phyloP scores from a whole-genome alignment of 331 rosid genomes.

The Quercus phellos region DNA sequence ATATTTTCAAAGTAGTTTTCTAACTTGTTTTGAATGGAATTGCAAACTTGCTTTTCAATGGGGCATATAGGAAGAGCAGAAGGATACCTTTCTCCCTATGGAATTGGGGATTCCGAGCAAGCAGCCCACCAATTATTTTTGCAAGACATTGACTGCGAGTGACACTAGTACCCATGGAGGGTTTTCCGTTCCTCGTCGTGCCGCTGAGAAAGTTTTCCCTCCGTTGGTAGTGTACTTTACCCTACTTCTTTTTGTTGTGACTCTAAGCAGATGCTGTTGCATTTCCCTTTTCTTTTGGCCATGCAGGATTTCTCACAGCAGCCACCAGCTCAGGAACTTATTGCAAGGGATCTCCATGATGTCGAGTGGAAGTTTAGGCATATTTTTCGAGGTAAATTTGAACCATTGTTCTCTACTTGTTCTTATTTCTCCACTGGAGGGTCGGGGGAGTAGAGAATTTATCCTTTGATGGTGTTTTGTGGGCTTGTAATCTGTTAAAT shows the following conservation, averaged over 20 bases:
- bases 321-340: constrained; percentile 89
- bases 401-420: background rate
- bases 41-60: constrained; percentile 2
- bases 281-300: constrained; percentile 21
- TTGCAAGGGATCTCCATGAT: constrained; percentile 91
- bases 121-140: constrained; percentile 87
- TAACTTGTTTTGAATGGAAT: constrained; percentile 1
- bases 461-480: background rate
- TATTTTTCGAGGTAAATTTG: constrained; percentile 64
- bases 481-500: background rate
- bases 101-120: constrained; percentile 81
- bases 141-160: constrained; percentile 91
- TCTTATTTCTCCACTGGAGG: background rate
- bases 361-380: constrained; percentile 92
- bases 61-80: constrained; percentile 65
- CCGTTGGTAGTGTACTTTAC: constrained; percentile 51
- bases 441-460: background rate
- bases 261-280: constrained; percentile 23
- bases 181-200: constrained; percentile 94
- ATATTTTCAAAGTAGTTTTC: background rate
- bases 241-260: constrained; percentile 10
- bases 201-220: constrained; percentile 94
- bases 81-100: constrained; percentile 84
- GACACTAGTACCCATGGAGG: constrained; percentile 99
- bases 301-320: constrained; percentile 75